Evolutionary conservation across 176 grass and related monocot species (phyloP).

Genomic region (Carex myosuroides): DNA sequence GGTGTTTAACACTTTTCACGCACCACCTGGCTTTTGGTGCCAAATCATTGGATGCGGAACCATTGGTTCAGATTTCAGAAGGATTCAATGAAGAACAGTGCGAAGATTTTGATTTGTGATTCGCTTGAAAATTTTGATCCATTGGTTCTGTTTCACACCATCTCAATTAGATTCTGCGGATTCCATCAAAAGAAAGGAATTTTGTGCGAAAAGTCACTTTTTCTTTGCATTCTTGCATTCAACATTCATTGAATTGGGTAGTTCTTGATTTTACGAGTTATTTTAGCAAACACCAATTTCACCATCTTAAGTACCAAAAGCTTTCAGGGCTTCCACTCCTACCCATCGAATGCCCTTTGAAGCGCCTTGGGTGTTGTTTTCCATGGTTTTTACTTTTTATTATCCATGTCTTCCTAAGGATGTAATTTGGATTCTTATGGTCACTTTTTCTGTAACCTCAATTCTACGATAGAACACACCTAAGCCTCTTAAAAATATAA

Average conservation of each 20-base stretch:
- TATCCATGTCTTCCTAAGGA: not conserved
- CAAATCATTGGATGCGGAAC: not conserved
- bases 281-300: not conserved
- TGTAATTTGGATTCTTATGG: not conserved
- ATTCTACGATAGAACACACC: no score
- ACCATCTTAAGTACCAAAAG: not conserved
- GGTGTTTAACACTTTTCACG: not conserved
- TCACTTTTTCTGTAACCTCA: not conserved
- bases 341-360: no score
- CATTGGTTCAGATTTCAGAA: not conserved
- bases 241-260: not conserved
- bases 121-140: no score
- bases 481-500: not conserved
- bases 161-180: no score
- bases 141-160: no score
- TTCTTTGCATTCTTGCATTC: not conserved
- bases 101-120: not conserved
- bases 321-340: no score
- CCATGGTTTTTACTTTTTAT: no score
- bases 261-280: not conserved
- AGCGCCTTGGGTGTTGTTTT: no score
- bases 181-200: not conserved
- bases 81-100: not conserved
- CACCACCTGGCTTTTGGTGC: not conserved
- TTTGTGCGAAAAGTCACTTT: not conserved